A percentile compares a stretch with the other conserved stretches of the same genome.
These are phyloP conservation scores for Aspergillus phoenicis DNA, from an alignment of 2,329 filamentous ascomycete species.

Conservation along the genomic window DNA sequence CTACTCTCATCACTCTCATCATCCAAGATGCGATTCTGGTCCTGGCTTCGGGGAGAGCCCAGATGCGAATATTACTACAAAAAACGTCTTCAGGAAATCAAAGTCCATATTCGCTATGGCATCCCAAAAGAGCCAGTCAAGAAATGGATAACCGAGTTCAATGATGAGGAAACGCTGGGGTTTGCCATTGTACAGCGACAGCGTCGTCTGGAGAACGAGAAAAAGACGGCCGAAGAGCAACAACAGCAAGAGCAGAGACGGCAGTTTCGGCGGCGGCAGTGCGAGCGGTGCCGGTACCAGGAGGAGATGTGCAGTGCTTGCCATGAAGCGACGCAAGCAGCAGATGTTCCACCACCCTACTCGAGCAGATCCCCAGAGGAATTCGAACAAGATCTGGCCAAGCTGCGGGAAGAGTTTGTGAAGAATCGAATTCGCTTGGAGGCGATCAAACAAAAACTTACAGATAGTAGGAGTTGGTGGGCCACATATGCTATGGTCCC, in stretches of 20 bases:
- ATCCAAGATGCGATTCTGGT: not conserved
- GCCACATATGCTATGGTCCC: not conserved
- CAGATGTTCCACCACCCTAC: not conserved
- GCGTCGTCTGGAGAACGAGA: not conserved
- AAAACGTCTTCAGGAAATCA: not conserved
- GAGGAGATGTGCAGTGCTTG: not conserved
- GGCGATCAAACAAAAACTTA: not conserved
- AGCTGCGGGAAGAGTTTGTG: not conserved
- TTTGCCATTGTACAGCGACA: not conserved
- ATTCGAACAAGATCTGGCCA: not conserved
- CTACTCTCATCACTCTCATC: not conserved
- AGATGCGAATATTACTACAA: not conserved
- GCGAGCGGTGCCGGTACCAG: not conserved
- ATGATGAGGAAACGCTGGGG: not conserved
- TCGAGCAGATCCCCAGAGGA: not conserved
- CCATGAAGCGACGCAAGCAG: not conserved
- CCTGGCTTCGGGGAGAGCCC: not conserved
- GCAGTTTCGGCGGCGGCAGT: not conserved
- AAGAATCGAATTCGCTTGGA: not conserved
- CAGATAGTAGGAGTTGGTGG: not conserved
- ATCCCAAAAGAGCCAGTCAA: not conserved
- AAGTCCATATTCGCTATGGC: fast-evolving
- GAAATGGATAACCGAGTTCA: not conserved
- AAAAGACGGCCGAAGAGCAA: not conserved
- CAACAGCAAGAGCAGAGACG: not conserved